Base-by-base conservation (phyloP, 208 protist genomes). In the Trypanosoma scelopori region DNA sequence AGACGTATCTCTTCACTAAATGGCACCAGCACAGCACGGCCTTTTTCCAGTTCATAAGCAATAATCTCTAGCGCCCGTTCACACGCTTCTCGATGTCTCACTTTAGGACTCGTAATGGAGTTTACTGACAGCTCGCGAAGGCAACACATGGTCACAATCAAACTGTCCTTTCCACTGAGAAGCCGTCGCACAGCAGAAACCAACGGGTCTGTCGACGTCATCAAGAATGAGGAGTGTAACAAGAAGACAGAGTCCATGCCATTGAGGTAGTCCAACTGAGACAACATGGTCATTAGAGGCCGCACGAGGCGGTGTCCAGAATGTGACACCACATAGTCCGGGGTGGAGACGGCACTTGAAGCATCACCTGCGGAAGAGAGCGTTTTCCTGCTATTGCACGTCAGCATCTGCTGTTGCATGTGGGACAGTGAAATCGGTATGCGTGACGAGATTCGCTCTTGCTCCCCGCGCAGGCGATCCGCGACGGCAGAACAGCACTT, bases 191-290 rank as follows among this genome's bases (percentile, higher is more conserved):
- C 79, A 13, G 81, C 81, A 5, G 78, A 65, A 9, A 92, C 39
- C 12, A 95, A 79, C 27, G 58, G 58, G 48, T 81, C 66, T 1
- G 91, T 81, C 28, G 67, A 74, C 37, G 27, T 71, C 20, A 39
- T 47, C n/a, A 89, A 63, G 5, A 81, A 52, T 4, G 81, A 89
- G 42, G 86, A 90, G 65, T 95, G 89, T 9, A 95, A 51, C 1
- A 95, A 7, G 41, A 92, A 92, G 43, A 95, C 77, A 64, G 78
- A 84, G 32, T 88, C 81, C 63, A 92, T 72, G n/a, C 57, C 43
- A 47, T 79, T 79, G 7, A 93, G 37, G 51, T 79, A 81, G 23
- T 72, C 55, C 1, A 90, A 70, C 25, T 76, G 66, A 0, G 79
- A 73, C 12, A 85, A 47, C 48, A 93, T 67, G 0, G 89, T 92